Percentiles rank a stretch among this genome's conserved stretches.
Conservation (phyloP, 2,329 filamentous ascomycete species). For the Emergomyces pasteurianus region DNA sequence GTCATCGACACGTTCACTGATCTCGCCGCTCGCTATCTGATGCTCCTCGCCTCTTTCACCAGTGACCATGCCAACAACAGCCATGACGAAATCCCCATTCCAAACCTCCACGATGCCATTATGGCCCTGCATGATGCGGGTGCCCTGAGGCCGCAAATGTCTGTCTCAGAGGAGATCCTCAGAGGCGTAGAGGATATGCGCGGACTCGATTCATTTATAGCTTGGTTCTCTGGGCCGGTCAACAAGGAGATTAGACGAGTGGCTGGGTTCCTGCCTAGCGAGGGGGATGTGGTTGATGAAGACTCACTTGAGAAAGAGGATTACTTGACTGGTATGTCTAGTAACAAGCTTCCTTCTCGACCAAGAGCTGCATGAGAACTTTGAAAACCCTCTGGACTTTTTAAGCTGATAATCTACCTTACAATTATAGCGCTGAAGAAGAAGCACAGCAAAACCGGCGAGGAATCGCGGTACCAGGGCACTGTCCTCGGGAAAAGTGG, state of each 20-base stretch:
- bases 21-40: constrained; percentile 69
- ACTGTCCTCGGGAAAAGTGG: constrained; percentile 66
- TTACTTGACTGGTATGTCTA: constrained; percentile 51
- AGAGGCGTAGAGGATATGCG: constrained; percentile 61
- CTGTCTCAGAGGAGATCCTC: constrained; percentile 57
- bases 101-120: constrained; percentile 65
- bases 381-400: not conserved
- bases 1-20: constrained; percentile 84
- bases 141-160: constrained; percentile 56
- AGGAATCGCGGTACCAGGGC: constrained; percentile 74
- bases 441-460: constrained; percentile 80
- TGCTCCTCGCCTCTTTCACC: constrained; percentile 60
- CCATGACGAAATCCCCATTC: constrained; percentile 49
- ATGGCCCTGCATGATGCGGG: constrained; percentile 76
- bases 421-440: constrained; percentile 59
- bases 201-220: constrained; percentile 65
- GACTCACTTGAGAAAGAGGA: constrained; percentile 51
- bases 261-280: constrained; percentile 55
- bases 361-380: not conserved
- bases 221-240: constrained; percentile 62
- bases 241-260: constrained; percentile 74
- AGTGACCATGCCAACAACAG: constrained; percentile 59
- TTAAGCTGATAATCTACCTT: constrained; percentile 1
- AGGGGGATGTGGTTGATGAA: constrained; percentile 38
- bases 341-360: not conserved